phyloP scores from a whole-genome alignment of 805 yeast genomes.

The Candida ficus region DNA sequence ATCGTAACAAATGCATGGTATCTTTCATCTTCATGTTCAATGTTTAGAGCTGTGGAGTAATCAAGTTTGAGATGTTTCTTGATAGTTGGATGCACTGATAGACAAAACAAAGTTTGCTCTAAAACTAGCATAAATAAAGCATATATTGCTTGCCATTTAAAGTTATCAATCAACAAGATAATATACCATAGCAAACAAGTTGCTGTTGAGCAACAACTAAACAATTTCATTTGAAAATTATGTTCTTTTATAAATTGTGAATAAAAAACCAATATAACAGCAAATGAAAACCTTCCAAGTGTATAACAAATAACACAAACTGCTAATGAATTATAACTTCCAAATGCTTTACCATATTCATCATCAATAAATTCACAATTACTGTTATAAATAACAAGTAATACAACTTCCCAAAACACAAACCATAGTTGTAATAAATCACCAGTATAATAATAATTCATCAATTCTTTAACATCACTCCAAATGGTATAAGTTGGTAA shows the following conservation, averaged over 20 bases:
- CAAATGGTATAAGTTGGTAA: slow-evolving; percentile 60
- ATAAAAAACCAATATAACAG: slow-evolving; percentile 29
- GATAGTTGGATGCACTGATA: slow-evolving; percentile 42
- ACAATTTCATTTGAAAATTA: slow-evolving; percentile 43
- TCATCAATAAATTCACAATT: slow-evolving; percentile 37
- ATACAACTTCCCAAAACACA: slow-evolving; percentile 46
- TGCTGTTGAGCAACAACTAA: slow-evolving; percentile 27
- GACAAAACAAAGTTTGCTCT: slow-evolving; percentile 36
- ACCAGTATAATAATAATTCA: slow-evolving; percentile 58
- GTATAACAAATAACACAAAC: slow-evolving; percentile 35
- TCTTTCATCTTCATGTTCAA: slow-evolving; percentile 65
- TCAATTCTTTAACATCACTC: slow-evolving; percentile 59
- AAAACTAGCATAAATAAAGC: slow-evolving; percentile 35
- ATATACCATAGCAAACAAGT: slow-evolving; percentile 43
- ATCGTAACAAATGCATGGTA: slow-evolving; percentile 53
- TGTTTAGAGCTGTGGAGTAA: slow-evolving; percentile 55
- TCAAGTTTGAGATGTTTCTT: slow-evolving; percentile 38
- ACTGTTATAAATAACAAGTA: slow-evolving; percentile 49
- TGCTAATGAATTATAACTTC: slow-evolving; percentile 20
- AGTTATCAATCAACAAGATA: slow-evolving; percentile 40
- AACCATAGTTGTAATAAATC: slow-evolving; percentile 50
- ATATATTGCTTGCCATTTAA: slow-evolving; percentile 42
- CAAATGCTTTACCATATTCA: slow-evolving; percentile 16
- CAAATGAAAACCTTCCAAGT: slow-evolving; percentile 33
- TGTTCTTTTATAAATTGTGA: slow-evolving; percentile 44